Evolutionary conservation across 768 basidiomycete species (phyloP).

Genomic region (Nidularia sp.): DNA sequence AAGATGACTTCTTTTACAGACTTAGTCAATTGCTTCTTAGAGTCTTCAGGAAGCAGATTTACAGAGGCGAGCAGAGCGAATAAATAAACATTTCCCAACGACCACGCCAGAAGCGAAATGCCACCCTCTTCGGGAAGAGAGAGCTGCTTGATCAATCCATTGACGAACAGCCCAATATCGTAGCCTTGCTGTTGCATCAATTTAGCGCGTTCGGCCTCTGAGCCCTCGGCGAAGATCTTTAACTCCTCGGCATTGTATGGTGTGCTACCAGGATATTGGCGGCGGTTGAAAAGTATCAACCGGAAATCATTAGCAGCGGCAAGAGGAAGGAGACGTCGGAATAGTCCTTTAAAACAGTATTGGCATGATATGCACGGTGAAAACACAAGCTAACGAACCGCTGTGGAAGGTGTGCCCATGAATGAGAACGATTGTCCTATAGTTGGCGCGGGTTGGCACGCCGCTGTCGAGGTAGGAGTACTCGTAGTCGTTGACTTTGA

Average conservation of each 20-base stretch:
- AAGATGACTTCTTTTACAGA: slow-evolving; percentile 16
- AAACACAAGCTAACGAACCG: slow-evolving; percentile 7
- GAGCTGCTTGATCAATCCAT: slow-evolving; percentile 16
- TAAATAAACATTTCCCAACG: slow-evolving; percentile 20
- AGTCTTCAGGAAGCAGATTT: slow-evolving; percentile 8
- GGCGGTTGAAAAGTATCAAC: slow-evolving; percentile 25
- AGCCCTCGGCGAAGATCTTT: slow-evolving; percentile 6
- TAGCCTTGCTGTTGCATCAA: slow-evolving; percentile 20
- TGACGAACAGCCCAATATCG: slow-evolving; percentile 20
- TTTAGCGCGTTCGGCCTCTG: slow-evolving; percentile 9
- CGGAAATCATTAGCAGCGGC: slow-evolving; percentile 15
- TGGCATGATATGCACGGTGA: neutral
- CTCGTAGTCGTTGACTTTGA: slow-evolving; percentile 4
- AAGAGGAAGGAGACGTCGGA: slow-evolving; percentile 12
- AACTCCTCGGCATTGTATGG: slow-evolving; percentile 21
- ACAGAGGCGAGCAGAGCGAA: slow-evolving; percentile 15
- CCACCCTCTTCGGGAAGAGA: slow-evolving; percentile 11
- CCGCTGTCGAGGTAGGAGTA: slow-evolving; percentile 26
- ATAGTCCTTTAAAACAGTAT: slow-evolving; percentile 12
- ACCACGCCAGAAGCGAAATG: slow-evolving; percentile 22
- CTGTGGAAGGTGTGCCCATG: slow-evolving; percentile 25
- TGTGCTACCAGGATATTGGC: slow-evolving; percentile 26
- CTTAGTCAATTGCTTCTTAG: slow-evolving; percentile 10
- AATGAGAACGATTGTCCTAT: slow-evolving; percentile 20
- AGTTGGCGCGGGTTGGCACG: slow-evolving; percentile 9